Evolutionary conservation across 352 stramenopile species (phyloP).

Genomic region (Phytophthora pisi): DNA sequence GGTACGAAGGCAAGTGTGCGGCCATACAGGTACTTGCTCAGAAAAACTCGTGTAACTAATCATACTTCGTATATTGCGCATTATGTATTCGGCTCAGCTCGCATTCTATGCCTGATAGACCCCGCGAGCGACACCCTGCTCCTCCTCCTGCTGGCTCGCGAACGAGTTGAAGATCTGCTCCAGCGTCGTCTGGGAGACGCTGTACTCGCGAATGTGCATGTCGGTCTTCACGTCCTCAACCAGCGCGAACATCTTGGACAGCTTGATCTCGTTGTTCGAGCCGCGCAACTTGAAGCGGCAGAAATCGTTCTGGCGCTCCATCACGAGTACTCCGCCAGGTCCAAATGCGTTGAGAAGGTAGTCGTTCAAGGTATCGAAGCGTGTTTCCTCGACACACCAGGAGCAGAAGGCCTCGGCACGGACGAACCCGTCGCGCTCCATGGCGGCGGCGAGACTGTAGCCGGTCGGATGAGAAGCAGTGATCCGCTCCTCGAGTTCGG

Average conservation of each 20-base stretch:
- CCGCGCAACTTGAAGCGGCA: slow-evolving; percentile 65
- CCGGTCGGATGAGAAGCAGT: slow-evolving; percentile 52
- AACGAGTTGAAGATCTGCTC: slow-evolving; percentile 92
- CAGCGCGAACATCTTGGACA: slow-evolving; percentile 76
- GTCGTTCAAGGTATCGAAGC: slow-evolving; percentile 36
- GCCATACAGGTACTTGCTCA: not conserved
- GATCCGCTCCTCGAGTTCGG: slow-evolving; percentile 39
- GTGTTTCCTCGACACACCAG: slow-evolving; percentile 65
- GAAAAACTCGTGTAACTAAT: not conserved
- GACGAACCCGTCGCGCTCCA: slow-evolving; percentile 49
- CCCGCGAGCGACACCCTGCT: slow-evolving; percentile 30
- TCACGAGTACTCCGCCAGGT: slow-evolving; percentile 14
- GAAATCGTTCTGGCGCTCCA: slow-evolving; percentile 66
- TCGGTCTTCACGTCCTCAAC: slow-evolving; percentile 56
- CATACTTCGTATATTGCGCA: slow-evolving; percentile 5
- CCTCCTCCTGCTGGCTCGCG: slow-evolving; percentile 63
- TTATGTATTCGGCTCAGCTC: slow-evolving; percentile 5
- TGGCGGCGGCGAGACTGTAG: slow-evolving; percentile 52
- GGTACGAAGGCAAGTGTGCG: not conserved
- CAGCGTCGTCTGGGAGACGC: slow-evolving; percentile 82
- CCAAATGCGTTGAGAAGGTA: slow-evolving; percentile 42
- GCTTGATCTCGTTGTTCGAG: slow-evolving; percentile 33
- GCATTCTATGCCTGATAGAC: slow-evolving; percentile 20
- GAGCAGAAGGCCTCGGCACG: slow-evolving; percentile 47
- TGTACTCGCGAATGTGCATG: slow-evolving; percentile 81